Base-by-base conservation (phyloP, 2,329 filamentous ascomycete genomes). In the Colletotrichum echinochloae region DNA sequence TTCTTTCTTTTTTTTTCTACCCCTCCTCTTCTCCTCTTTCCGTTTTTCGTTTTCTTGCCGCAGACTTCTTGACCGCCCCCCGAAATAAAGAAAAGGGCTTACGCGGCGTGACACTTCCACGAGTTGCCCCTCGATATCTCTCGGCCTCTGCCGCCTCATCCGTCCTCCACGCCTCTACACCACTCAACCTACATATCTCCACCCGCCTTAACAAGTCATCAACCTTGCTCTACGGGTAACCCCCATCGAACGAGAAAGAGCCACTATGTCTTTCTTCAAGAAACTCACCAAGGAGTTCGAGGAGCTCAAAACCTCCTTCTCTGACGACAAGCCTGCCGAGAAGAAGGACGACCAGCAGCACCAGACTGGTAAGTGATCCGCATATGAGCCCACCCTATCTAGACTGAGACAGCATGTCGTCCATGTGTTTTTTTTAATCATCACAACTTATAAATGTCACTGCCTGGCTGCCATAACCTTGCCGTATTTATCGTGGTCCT, bases 241-340 rank as follows among this genome's bases (percentile, higher is more conserved):
- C 57, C 61, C 66, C 44, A 57, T 46, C 57, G n/a, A 37, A 37
- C 67, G n/a, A 55, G 56, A 62, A 67, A 57, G 46, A 51, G 26
- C n/a, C 60, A 62, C 63, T 72, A 85, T 84, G 82, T 84, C 82
- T 44, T 84, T 84, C 75, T 81, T 84, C 76, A 81, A 81, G 72
- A 83, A 83, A 74, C 74, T 84, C 57, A 78, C 79, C 68, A 78
- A 82, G 74, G 78, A 83, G 73, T 80, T 85, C 51, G 84, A 87
- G 75, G 82, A 83, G 74, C 79, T 88, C 65, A 82, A 80, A 60
- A 80, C 87, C 74, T 83, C 83, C 55, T 71, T 74, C 70, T 72
- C 70, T 35, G 82, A 82, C 60, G 81, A 80, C 60, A 78, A 81
- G 73, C 77, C 77, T 49, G 59, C 67, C 65, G 70, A 70, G 39